Evolutionary conservation across 2,329 filamentous ascomycete genomes (phyloP), one percentile per base, ranked within the genome.

Genomic region (Aureobasidium lini): DNA sequence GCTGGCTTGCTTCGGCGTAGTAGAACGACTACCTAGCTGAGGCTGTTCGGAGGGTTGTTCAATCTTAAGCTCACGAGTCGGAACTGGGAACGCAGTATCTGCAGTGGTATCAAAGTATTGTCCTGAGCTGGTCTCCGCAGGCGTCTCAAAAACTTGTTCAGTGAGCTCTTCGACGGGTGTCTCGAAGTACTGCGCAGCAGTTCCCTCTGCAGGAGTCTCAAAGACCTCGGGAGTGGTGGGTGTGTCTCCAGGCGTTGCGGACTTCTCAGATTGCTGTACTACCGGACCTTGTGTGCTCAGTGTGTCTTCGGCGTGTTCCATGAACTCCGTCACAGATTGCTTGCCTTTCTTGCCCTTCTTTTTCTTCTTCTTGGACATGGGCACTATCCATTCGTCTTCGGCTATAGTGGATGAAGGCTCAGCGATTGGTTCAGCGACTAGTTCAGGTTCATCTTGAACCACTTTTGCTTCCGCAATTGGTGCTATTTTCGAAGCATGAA

Each of bases 331-430:
- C 46, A 54, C 18, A 16, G 59, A 31, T 40, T 63, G 48, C 34
- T 62, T 56, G 16, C 56, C 56, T 57, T 67, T 67, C 59, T 67
- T 68, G 11, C 62, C 60, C 49, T 65, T 67, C 43, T 66, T 66
- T 47, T 67, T 66, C 50, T 62, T 64, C 34, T 64, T 66, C 29
- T 62, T 64, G 11, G 64, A 62, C 8, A 39, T 16, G 10, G 52
- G 52, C 31, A 46, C 23, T 34, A 56, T 46, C 11, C 44, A 57
- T 11, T 62, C 62, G 18, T 54, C 62, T 9, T 48, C 40, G 10
- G 40, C 31, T 13, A 7, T 36, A 4, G 36, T 16, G 7, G 18
- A 16, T 9, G 18, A 8, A 23, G 43, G 54, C 23, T 57, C 54
- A 13, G 13, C 31, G 34, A n/a, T 39, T 16, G 13, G 1, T 42